These are phyloP conservation scores for Rhizopogon salebrosus DNA, from an alignment of 768 basidiomycete species.

Conservation along the genomic window DNA sequence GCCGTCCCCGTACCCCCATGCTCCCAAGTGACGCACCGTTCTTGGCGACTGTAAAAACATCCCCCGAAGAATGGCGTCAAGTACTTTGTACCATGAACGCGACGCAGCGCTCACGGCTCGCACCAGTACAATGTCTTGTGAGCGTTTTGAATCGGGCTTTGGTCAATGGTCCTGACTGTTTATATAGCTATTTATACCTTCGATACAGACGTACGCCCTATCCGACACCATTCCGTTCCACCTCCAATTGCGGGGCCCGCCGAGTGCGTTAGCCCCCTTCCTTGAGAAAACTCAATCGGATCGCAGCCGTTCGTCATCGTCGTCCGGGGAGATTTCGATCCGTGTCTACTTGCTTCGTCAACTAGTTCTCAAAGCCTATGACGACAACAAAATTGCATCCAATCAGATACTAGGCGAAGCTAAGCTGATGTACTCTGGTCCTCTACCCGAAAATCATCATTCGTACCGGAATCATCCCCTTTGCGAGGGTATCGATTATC, in stretches of 20 bases:
- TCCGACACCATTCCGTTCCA: slow-evolving; percentile 60
- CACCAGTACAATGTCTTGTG: slow-evolving; percentile 48
- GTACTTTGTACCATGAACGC: slow-evolving; percentile 38
- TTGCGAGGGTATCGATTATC: slow-evolving; percentile 30
- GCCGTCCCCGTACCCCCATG: slow-evolving; percentile 50
- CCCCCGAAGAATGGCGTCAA: slow-evolving; percentile 67
- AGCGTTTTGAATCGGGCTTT: slow-evolving; percentile 14
- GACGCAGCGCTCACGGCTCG: slow-evolving; percentile 26
- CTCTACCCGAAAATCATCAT: slow-evolving; percentile 16
- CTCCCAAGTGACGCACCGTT: slow-evolving; percentile 39
- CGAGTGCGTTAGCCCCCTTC: slow-evolving; percentile 42
- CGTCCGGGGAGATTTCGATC: slow-evolving; percentile 22
- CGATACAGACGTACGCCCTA: slow-evolving; percentile 47
- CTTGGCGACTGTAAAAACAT: slow-evolving; percentile 51
- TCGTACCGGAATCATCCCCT: slow-evolving; percentile 7
- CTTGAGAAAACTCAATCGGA: slow-evolving; percentile 21
- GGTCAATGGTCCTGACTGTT: not conserved
- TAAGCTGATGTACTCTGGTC: slow-evolving; percentile 39
- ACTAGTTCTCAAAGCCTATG: slow-evolving; percentile 27
- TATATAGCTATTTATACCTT: slow-evolving; percentile 55
- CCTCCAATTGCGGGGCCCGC: slow-evolving; percentile 49
- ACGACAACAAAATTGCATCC: slow-evolving; percentile 8
- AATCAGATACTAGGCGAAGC: slow-evolving; percentile 42
- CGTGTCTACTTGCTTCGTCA: slow-evolving; percentile 54
- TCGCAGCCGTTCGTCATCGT: not conserved